A percentile compares a stretch with the other conserved stretches of the same genome.
Conservation (phyloP, 805 yeast genomes). For the Alloascoidea africana region DNA sequence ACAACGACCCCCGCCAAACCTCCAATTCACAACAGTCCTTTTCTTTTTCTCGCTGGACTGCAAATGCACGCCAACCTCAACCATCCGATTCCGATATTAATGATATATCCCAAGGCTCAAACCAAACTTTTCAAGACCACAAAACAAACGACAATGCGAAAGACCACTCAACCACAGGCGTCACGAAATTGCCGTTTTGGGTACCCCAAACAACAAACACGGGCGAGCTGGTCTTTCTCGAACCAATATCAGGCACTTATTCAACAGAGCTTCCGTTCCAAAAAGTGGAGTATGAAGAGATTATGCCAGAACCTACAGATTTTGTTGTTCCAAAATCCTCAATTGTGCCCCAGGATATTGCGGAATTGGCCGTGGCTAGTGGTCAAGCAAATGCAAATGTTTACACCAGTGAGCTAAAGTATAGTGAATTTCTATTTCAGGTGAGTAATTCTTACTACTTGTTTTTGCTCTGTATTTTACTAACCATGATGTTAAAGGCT, state of each 20-base stretch:
- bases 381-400: background rate
- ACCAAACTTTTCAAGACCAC: background rate
- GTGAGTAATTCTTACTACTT: too few relatives aligned
- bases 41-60: too few relatives aligned
- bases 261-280: slow-evolving; percentile 2
- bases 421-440: background rate
- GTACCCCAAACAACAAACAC: slow-evolving; percentile 1
- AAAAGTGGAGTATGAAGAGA: background rate
- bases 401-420: background rate
- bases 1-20: too few relatives aligned
- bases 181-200: slow-evolving; percentile 2
- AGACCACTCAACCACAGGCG: background rate
- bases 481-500: too few relatives aligned
- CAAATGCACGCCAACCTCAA: too few relatives aligned
- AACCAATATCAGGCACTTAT: slow-evolving; percentile 1
- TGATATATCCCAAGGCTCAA: background rate
- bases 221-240: slow-evolving; percentile 3
- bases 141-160: background rate
- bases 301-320: background rate
- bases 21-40: too few relatives aligned
- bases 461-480: too few relatives aligned
- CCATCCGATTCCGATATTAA: background rate
- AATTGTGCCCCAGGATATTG: background rate
- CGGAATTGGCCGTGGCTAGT: background rate
- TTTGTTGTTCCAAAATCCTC: background rate